Percentiles rank a stretch among this genome's conserved stretches.
phyloP scores from a whole-genome alignment of 306 rosid species.

The Potentilla sterilis region DNA sequence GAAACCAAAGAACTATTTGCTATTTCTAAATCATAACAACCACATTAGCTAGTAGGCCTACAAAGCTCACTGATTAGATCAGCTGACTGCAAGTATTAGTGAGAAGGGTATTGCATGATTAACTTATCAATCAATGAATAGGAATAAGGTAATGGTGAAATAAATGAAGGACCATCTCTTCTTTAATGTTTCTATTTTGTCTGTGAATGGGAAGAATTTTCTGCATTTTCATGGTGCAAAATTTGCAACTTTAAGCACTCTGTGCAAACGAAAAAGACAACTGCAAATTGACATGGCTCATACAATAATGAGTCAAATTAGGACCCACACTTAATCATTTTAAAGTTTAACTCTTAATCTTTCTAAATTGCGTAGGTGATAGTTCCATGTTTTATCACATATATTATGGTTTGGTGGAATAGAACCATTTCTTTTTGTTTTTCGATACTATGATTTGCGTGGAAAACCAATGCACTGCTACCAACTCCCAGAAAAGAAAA shows the following conservation, averaged over 20 bases:
- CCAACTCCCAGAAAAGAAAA: conserved; percentile 15
- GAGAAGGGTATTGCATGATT: not conserved
- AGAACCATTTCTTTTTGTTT: conserved; percentile 28
- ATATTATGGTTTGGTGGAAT: conserved; percentile 38
- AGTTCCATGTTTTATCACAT: conserved; percentile 19
- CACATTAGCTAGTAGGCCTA: conserved; percentile 17
- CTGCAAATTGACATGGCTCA: not conserved
- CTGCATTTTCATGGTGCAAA: not conserved
- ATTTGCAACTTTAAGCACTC: not conserved
- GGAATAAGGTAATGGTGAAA: not conserved
- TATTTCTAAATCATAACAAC: conserved; percentile 13
- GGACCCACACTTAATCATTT: conserved; percentile 34
- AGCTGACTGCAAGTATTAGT: not conserved
- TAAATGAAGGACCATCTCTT: not conserved
- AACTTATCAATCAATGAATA: not conserved
- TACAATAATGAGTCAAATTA: conserved; percentile 16
- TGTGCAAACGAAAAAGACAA: not conserved
- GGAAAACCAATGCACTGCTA: conserved; percentile 8
- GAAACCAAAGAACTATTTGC: not conserved
- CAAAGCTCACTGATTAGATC: conserved; percentile 20
- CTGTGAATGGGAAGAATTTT: not conserved
- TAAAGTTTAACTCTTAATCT: conserved; percentile 8
- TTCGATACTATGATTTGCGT: conserved; percentile 15
- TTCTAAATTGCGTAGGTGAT: conserved; percentile 14
- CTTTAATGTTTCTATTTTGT: not conserved